phyloP scores from a whole-genome alignment of 1,139 yeast species.

The Debaryomyces singareniensis region DNA sequence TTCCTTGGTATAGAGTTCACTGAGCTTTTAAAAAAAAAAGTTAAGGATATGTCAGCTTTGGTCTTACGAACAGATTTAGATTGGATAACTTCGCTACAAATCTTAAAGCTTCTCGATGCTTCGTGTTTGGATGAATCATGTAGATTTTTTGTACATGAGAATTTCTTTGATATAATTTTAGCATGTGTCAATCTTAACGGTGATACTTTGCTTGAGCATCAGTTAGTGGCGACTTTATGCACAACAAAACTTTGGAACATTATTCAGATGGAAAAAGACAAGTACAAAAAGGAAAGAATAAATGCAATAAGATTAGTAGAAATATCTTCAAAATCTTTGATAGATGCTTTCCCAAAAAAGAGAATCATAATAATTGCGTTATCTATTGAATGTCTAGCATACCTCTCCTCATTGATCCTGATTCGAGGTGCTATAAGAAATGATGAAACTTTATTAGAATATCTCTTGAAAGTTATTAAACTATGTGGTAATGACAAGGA shows the following conservation, averaged over 20 bases:
- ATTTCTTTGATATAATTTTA: constrained; percentile 23
- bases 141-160: constrained; percentile 24
- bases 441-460: constrained; percentile 23
- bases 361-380: constrained; percentile 12
- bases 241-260: constrained; percentile 41
- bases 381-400: constrained; percentile 42
- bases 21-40: constrained; percentile 11
- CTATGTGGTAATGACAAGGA: neutral
- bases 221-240: constrained; percentile 26
- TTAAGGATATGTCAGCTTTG: constrained; percentile 5
- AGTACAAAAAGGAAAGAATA: constrained; percentile 9
- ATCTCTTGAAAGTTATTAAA: constrained; percentile 10
- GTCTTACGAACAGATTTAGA: constrained; percentile 8
- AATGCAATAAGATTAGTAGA: constrained; percentile 16
- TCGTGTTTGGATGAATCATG: constrained; percentile 34
- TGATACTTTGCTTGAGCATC: constrained; percentile 13
- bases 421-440: constrained; percentile 25
- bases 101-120: constrained; percentile 22
- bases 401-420: constrained; percentile 31
- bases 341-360: constrained; percentile 5
- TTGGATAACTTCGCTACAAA: constrained; percentile 9
- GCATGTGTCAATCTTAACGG: constrained; percentile 11
- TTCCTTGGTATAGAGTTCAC: constrained; percentile 16
- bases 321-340: constrained; percentile 13
- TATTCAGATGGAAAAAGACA: constrained; percentile 17